Conservation (phyloP, 2,329 filamentous ascomycete species). For the Knufia fluminis region DNA sequence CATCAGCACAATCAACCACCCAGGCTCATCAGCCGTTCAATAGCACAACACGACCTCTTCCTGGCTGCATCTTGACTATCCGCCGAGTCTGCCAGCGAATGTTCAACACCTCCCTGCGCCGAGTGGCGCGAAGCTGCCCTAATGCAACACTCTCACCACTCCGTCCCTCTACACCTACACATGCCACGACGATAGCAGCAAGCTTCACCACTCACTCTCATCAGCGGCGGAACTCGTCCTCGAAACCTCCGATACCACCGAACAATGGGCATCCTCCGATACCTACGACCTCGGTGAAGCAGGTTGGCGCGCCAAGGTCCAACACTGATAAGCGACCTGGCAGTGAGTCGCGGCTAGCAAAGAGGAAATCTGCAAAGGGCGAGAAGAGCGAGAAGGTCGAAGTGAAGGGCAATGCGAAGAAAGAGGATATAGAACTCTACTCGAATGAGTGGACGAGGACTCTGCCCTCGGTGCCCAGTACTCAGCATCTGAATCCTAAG, state of each 20-base stretch:
- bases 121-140: conserved; percentile 33
- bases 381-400: conserved; percentile 17
- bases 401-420: conserved; percentile 10
- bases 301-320: conserved; percentile 20
- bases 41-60: not conserved
- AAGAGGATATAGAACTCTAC: conserved; percentile 8
- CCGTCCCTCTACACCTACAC: conserved; percentile 25
- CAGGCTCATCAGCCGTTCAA: not conserved
- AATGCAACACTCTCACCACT: conserved; percentile 26
- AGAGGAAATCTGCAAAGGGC: conserved; percentile 17
- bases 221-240: conserved; percentile 41
- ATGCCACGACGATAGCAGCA: conserved; percentile 27
- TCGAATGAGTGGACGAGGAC: conserved; percentile 25
- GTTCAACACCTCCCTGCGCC: conserved; percentile 39
- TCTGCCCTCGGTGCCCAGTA: conserved; percentile 41
- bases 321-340: conserved; percentile 18
- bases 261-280: conserved; percentile 34
- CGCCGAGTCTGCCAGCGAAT: conserved; percentile 23
- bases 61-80: not conserved
- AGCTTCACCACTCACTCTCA: conserved; percentile 30
- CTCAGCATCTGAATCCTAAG: conserved; percentile 40
- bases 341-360: conserved; percentile 21
- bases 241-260: conserved; percentile 38
- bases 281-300: conserved; percentile 21
- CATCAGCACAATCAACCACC: not conserved